These are phyloP conservation scores for Trichoderma citrinoviride DNA, from an alignment of 2,329 filamentous ascomycete genomes.

Conservation along the genomic window DNA sequence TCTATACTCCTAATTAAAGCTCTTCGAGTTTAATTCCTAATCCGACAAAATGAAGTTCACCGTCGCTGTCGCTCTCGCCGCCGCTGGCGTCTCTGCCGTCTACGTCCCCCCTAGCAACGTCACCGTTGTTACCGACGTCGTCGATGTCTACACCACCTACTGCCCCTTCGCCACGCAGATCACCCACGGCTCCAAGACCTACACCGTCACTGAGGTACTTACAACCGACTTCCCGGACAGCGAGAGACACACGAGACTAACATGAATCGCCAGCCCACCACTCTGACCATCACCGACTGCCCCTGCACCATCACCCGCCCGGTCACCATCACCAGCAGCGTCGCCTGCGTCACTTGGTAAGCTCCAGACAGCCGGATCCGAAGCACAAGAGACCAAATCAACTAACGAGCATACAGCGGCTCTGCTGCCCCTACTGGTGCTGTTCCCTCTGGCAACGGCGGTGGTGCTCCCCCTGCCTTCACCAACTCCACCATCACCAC, in stretches of 20 bases:
- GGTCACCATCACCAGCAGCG: slow-evolving; percentile 50
- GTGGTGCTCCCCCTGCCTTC: slow-evolving; percentile 33
- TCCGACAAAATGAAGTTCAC: slow-evolving; percentile 66
- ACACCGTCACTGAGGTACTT: slow-evolving; percentile 63
- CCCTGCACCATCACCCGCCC: slow-evolving; percentile 66
- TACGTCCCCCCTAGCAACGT: slow-evolving; percentile 41
- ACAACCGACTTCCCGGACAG: slow-evolving; percentile 4
- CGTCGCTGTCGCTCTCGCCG: slow-evolving; percentile 51
- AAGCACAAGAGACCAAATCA: too few species aligned
- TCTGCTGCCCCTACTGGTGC: slow-evolving; percentile 34
- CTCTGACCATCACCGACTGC: slow-evolving; percentile 70
- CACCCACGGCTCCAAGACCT: slow-evolving; percentile 63
- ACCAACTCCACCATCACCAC: slow-evolving; percentile 36
- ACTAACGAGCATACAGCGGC: slow-evolving; percentile 33
- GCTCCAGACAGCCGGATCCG: slow-evolving; percentile 18
- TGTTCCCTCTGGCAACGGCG: slow-evolving; percentile 28
- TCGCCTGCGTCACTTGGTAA: slow-evolving; percentile 56
- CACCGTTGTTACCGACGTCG: slow-evolving; percentile 62
- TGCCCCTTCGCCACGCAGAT: slow-evolving; percentile 66
- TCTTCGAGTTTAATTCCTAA: slow-evolving; percentile 41
- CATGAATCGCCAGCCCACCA: slow-evolving; percentile 46
- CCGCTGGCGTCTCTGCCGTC: slow-evolving; percentile 51
- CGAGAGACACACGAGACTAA: slow-evolving; percentile 1
- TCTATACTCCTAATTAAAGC: slow-evolving; percentile 32
- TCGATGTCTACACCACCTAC: slow-evolving; percentile 67